Evolutionary conservation across 805 yeast genomes (phyloP).

Genomic region (Candida vaughaniae): DNA sequence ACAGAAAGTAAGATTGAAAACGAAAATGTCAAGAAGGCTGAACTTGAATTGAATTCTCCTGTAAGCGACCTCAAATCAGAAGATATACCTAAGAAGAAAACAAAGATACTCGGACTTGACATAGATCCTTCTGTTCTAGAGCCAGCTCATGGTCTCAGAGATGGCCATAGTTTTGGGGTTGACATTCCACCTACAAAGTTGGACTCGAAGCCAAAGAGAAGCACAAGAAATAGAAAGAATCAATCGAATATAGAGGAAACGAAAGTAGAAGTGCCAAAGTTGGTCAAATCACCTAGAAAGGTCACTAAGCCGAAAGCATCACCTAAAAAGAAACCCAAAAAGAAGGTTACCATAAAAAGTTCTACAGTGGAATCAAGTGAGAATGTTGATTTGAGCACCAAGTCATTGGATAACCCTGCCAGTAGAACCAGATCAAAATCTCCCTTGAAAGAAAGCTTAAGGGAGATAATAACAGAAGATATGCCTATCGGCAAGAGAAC

Average conservation of each 20-base stretch:
- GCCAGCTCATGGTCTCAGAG: conserved; percentile 24
- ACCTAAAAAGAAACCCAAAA: conserved; percentile 5
- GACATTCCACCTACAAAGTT: not conserved
- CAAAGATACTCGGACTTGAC: conserved; percentile 23
- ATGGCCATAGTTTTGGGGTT: conserved; percentile 22
- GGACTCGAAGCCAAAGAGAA: not conserved
- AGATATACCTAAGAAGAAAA: too few species aligned
- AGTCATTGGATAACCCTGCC: conserved; percentile 24
- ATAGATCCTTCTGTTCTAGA: conserved; percentile 19
- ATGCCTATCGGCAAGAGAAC: conserved; percentile 10
- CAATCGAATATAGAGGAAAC: not conserved
- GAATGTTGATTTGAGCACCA: not conserved
- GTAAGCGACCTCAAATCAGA: too few species aligned
- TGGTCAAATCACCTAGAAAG: conserved; percentile 3
- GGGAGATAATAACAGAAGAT: conserved; percentile 17
- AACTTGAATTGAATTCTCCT: too few species aligned
- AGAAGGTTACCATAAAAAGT: not conserved
- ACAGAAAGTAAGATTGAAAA: not conserved
- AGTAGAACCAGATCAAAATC: conserved; percentile 34
- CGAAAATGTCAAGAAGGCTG: not conserved
- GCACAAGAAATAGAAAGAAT: not conserved
- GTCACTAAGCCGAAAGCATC: not conserved
- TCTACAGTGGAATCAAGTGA: not conserved
- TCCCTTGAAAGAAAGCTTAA: conserved; percentile 27
- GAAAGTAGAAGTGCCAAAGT: not conserved